Conservation (phyloP, 75 land plant genomes). For the Azolla pinnata region DNA sequence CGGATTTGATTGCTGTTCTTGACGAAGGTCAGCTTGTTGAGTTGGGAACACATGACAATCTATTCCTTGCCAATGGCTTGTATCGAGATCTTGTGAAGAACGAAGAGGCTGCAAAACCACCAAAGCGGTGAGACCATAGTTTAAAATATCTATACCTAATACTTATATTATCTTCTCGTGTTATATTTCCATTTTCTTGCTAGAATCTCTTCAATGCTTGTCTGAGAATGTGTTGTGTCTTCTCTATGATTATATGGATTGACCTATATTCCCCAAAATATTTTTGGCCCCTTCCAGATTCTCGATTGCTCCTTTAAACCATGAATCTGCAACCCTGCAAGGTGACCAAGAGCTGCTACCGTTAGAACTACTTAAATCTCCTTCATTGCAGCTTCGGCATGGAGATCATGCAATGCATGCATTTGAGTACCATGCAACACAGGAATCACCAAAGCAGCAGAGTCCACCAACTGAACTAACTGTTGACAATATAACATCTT, state of each 20-base stretch:
- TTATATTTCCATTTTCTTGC: too few relatives aligned
- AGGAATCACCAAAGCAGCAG: slow-evolving; percentile 42
- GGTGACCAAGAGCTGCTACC: slow-evolving; percentile 55
- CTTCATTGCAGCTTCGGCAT: slow-evolving; percentile 66
- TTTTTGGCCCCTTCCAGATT: too few relatives aligned
- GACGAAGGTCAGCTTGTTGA: slow-evolving; percentile 10
- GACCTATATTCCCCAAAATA: too few relatives aligned
- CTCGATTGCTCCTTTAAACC: background rate
- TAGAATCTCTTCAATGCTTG: too few relatives aligned
- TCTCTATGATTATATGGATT: too few relatives aligned
- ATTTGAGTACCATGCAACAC: slow-evolving; percentile 37
- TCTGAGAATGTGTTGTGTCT: too few relatives aligned
- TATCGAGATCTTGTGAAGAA: background rate
- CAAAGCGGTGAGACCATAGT: slow-evolving; percentile 8
- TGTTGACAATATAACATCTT: slow-evolving; percentile 46
- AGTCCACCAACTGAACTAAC: slow-evolving; percentile 71
- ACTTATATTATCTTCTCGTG: too few relatives aligned
- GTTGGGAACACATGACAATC: slow-evolving; percentile 7
- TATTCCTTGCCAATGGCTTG: background rate
- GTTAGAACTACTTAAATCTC: slow-evolving; percentile 71
- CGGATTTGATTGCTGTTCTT: slow-evolving; percentile 13
- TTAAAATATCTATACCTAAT: too few relatives aligned
- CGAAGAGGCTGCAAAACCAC: slow-evolving; percentile 5
- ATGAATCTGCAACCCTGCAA: background rate
- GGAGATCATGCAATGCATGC: slow-evolving; percentile 32